Conservation (phyloP, 305 asterid species). For the Ruellia speciosa region DNA sequence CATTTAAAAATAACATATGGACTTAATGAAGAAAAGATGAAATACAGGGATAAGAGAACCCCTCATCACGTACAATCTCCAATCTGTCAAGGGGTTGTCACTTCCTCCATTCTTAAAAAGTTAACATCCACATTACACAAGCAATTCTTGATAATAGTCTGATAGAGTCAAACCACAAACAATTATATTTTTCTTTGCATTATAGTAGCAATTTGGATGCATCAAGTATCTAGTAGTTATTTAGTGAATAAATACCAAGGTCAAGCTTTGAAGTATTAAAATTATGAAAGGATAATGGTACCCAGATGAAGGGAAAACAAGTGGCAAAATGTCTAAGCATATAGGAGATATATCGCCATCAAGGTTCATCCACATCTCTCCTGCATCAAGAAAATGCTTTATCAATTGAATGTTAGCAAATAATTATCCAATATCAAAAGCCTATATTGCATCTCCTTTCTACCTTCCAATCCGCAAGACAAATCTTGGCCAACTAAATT, state of each 20-base stretch:
- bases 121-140: too few relatives aligned
- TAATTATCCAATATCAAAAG: slow-evolving; percentile 1
- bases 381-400: slow-evolving; percentile 32
- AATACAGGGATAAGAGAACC: background rate
- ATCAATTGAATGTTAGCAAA: slow-evolving; percentile 7
- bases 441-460: slow-evolving; percentile 9
- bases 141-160: too few relatives aligned
- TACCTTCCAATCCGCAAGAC: slow-evolving; percentile 63
- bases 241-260: too few relatives aligned
- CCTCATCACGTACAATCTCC: background rate
- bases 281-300: slow-evolving; percentile 16
- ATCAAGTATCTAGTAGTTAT: too few relatives aligned
- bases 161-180: too few relatives aligned
- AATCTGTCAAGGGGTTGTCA: background rate
- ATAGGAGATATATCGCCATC: slow-evolving; percentile 90
- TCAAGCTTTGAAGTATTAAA: too few relatives aligned
- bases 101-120: background rate
- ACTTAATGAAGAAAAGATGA: background rate
- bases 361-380: slow-evolving; percentile 89
- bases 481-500: slow-evolving; percentile 37
- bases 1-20: background rate
- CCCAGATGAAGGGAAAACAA: slow-evolving; percentile 57
- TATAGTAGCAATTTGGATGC: too few relatives aligned
- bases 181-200: too few relatives aligned
- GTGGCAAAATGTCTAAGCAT: slow-evolving; percentile 70